Conservation (phyloP, 257 asterid species). For the Nicotiana paniculata region DNA sequence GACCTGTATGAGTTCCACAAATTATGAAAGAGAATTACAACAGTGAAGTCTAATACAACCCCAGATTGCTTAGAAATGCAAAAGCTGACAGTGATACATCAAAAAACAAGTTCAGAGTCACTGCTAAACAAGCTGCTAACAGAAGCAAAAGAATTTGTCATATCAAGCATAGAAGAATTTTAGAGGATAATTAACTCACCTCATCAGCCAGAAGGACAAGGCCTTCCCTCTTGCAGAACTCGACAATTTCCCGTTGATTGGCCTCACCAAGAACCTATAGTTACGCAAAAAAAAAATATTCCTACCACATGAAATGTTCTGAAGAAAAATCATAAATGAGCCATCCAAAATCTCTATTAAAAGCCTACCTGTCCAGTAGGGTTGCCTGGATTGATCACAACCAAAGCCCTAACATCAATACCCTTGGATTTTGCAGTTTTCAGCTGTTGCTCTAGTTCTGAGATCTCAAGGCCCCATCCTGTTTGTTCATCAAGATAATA, state of each 20-base stretch:
- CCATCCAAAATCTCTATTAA: not conserved
- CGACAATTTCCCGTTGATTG: constrained; percentile 80
- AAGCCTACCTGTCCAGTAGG: constrained; percentile 91
- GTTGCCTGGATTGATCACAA: constrained; percentile 95
- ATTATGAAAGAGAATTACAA: not conserved
- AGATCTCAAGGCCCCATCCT: constrained; percentile 89
- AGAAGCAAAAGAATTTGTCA: not conserved
- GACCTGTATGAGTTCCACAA: constrained; percentile 44
- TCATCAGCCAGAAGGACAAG: constrained; percentile 98
- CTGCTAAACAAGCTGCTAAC: not conserved
- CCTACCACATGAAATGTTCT: not conserved
- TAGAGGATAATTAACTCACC: constrained; percentile 34
- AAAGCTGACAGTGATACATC: not conserved
- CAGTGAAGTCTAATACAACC: not conserved
- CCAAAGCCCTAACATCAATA: constrained; percentile 70
- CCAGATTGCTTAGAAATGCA: not conserved
- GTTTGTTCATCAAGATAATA: constrained; percentile 92
- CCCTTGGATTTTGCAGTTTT: constrained; percentile 83
- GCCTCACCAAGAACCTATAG: constrained; percentile 50
- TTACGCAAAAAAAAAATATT: not conserved
- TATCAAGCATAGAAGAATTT: not conserved
- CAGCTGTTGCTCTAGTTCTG: constrained; percentile 76
- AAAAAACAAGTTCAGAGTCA: not conserved
- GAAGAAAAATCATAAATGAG: not conserved
- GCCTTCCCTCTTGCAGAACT: constrained; percentile 95